Evolutionary conservation across 495 filamentous ascomycete genomes (phyloP).

Genomic region (Annulohypoxylon nitens): DNA sequence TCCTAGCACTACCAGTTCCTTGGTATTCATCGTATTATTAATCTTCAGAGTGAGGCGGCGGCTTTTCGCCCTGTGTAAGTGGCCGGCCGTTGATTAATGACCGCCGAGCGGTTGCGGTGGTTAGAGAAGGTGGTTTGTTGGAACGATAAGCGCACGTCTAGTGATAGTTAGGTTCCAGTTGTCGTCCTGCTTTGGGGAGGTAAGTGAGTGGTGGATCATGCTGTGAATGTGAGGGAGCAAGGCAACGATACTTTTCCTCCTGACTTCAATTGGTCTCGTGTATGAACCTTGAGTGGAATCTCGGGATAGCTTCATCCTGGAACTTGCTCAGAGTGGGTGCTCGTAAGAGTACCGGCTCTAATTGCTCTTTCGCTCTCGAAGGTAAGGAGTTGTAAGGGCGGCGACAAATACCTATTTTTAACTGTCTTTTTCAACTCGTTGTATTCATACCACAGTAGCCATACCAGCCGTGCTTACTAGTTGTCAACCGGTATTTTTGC

Average conservation of each 20-base stretch:
- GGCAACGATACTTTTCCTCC: not conserved
- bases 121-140: not conserved
- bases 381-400: not conserved
- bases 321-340: not conserved
- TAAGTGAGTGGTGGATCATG: not conserved
- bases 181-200: not conserved
- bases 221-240: not conserved
- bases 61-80: not conserved
- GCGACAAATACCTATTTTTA: constrained; percentile 6
- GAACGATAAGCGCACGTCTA: not conserved
- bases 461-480: constrained; percentile 13
- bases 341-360: not conserved
- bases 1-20: not conserved
- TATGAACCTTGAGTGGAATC: not conserved
- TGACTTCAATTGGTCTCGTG: not conserved
- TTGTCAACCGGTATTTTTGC: not conserved
- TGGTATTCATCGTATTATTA: not conserved
- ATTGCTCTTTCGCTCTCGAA: not conserved
- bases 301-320: not conserved
- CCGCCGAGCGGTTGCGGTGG: not conserved
- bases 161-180: not conserved
- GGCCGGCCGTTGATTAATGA: constrained; percentile 40
- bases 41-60: constrained; percentile 19
- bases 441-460: constrained; percentile 5
- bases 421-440: not conserved